Evolutionary conservation across 345 rosid genomes (phyloP).

Genomic region (Dipteronia dyeriana): DNA sequence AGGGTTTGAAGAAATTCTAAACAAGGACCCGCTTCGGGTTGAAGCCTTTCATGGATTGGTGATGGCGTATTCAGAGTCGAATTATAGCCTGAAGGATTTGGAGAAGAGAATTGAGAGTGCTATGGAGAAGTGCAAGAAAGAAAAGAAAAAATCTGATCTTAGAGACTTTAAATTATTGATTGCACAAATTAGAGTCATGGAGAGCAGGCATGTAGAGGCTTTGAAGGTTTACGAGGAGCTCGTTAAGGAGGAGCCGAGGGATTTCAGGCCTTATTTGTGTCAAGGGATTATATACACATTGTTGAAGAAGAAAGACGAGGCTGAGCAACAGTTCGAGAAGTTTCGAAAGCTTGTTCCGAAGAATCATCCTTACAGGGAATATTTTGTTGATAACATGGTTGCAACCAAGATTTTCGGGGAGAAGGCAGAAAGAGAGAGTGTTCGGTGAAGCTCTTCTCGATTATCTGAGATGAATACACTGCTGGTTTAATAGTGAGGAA

Average conservation of each 20-base stretch:
- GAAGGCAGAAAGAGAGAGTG: conserved; percentile 51
- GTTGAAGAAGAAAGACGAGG: conserved; percentile 74
- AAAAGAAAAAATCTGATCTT: conserved; percentile 56
- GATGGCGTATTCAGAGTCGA: conserved; percentile 66
- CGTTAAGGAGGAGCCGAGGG: conserved; percentile 86
- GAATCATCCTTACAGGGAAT: conserved; percentile 88
- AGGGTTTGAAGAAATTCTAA: conserved; percentile 62
- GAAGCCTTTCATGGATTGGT: conserved; percentile 89
- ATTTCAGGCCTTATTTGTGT: conserved; percentile 88
- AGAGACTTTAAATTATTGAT: conserved; percentile 80
- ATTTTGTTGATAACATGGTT: conserved; percentile 72
- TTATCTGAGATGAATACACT: neutral
- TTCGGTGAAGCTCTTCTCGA: neutral
- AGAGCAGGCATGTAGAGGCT: conserved; percentile 67
- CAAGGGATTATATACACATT: conserved; percentile 84
- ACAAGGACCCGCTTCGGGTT: conserved; percentile 71
- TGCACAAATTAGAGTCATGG: conserved; percentile 75
- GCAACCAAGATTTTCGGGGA: conserved; percentile 65
- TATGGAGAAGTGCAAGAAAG: conserved; percentile 74
- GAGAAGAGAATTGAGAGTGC: conserved; percentile 62
- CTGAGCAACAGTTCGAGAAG: conserved; percentile 82
- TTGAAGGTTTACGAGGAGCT: conserved; percentile 78
- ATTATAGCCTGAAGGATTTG: conserved; percentile 41
- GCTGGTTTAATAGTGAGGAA: conserved; percentile 6
- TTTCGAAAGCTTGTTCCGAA: conserved; percentile 74